These are phyloP conservation scores for Nelumbo lutea DNA, from an alignment of 164 flowering plant species.

Conservation along the genomic window DNA sequence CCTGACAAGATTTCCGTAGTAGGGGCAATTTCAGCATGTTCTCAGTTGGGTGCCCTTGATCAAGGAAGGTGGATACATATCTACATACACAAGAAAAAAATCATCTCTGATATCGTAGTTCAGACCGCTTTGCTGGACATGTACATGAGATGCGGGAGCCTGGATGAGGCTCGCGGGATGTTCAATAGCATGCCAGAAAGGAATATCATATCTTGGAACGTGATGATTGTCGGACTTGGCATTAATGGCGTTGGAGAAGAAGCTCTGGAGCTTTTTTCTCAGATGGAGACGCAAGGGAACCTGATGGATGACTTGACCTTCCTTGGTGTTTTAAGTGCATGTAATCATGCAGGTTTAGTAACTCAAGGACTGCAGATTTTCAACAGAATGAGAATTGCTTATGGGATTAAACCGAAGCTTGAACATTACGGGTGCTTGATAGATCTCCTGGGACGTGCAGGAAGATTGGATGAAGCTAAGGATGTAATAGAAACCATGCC, in stretches of 20 bases:
- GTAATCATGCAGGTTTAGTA: slow-evolving; percentile 34
- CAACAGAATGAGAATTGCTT: slow-evolving; percentile 16
- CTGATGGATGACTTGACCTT: slow-evolving; percentile 29
- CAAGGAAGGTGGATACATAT: slow-evolving; percentile 40
- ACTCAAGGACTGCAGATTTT: slow-evolving; percentile 26
- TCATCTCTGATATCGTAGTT: slow-evolving; percentile 23
- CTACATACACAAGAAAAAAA: slow-evolving; percentile 22
- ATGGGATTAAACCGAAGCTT: slow-evolving; percentile 24
- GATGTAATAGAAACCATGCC: slow-evolving; percentile 25
- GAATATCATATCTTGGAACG: slow-evolving; percentile 31
- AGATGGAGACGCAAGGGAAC: slow-evolving; percentile 21
- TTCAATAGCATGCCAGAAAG: slow-evolving; percentile 26
- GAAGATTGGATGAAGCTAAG: slow-evolving; percentile 24
- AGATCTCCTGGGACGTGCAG: slow-evolving; percentile 36
- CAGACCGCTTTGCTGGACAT: slow-evolving; percentile 38
- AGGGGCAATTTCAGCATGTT: slow-evolving; percentile 28
- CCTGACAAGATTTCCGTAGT: slow-evolving; percentile 29
- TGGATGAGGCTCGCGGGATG: slow-evolving; percentile 21
- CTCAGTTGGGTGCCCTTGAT: slow-evolving; percentile 37
- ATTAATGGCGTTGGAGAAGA: slow-evolving; percentile 25
- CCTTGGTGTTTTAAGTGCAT: slow-evolving; percentile 29
- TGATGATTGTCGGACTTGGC: slow-evolving; percentile 33
- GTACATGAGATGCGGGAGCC: slow-evolving; percentile 37
- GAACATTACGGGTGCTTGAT: slow-evolving; percentile 40
- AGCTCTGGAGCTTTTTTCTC: slow-evolving; percentile 24